Base-by-base conservation (phyloP, 306 rosid genomes). In the Calophaca sinica region DNA sequence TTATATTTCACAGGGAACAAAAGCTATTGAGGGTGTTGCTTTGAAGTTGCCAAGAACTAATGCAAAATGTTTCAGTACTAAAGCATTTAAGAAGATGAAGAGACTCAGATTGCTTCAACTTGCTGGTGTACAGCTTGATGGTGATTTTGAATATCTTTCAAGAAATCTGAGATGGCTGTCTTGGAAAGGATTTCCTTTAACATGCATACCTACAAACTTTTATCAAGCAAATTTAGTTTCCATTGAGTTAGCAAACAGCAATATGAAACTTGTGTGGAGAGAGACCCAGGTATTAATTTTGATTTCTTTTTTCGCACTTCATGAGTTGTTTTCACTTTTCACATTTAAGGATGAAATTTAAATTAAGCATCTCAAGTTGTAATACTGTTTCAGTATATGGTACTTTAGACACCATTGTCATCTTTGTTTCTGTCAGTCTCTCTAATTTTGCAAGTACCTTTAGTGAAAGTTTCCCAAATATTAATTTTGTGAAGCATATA, bases 121-220 rank as follows among this genome's bases (percentile, higher is more conserved):
- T 61, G 36, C 9, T 8, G 48, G 48, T 11, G 12, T 81, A 0
- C 4, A 53, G 32, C 77, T 81, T 41, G 26, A 7, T 4, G 85
- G 81, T 10, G 58, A 81, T 48, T 75, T 15, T 75, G 11, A 69
- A 45, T 11, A 81, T 13, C 59, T 81, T 35, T 28, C 73, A 1
- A 45, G 10, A 44, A 33, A 69, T 9, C 5, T 81, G 1, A 75
- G 73, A 62, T 81, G 73, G 73, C 41, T 81, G 0, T 20, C 5
- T 4, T 81, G 84, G 84, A 29, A 33, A n/a, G 62, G 38, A n/a
- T 80, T 32, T 75, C 68, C 80, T 33, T 68, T 61, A 4, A 20
- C 2, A 12, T 51, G 3, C 54, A 33, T 53, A 46, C 84, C 84
- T 5, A 2, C 26, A 14, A 3, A 35, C 45, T 52, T 68, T 8